Conservation (phyloP, 257 asterid species). For the Lavandula angustifolia region DNA sequence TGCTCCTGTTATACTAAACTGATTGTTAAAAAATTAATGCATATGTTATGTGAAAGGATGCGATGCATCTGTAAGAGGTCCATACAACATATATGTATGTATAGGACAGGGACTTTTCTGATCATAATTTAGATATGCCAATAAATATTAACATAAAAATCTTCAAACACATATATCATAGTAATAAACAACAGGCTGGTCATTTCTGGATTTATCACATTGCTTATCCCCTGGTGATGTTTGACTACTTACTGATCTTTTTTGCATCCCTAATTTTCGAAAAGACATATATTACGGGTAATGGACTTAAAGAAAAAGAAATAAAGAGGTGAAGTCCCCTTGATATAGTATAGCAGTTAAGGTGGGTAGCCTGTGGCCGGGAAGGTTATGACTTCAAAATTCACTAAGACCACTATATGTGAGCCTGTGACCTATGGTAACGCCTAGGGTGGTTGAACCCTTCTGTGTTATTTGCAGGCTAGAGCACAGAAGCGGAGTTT, state of each 20-base stretch:
- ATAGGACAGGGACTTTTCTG: conserved; percentile 20
- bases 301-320: no score
- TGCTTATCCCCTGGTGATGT: conserved; percentile 16
- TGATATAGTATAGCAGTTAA: no score
- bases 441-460: no score
- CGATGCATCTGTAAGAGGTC: conserved; percentile 27
- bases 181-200: conserved; percentile 19
- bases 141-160: not conserved
- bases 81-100: conserved; percentile 2
- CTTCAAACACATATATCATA: not conserved
- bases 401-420: no score
- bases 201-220: conserved; percentile 33
- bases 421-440: no score
- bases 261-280: not conserved
- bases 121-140: not conserved
- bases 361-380: no score
- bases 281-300: no score
- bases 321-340: no score
- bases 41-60: conserved; percentile 10
- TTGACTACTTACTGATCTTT: not conserved
- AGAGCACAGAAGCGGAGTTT: no score
- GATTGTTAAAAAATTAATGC: not conserved
- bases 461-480: no score
- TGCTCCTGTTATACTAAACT: not conserved
- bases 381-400: no score